A percentile compares a stretch with the other conserved stretches of the same genome.
Conservation (phyloP, 139 green algal genomes). For the Chlamydomonas sp. region DNA sequence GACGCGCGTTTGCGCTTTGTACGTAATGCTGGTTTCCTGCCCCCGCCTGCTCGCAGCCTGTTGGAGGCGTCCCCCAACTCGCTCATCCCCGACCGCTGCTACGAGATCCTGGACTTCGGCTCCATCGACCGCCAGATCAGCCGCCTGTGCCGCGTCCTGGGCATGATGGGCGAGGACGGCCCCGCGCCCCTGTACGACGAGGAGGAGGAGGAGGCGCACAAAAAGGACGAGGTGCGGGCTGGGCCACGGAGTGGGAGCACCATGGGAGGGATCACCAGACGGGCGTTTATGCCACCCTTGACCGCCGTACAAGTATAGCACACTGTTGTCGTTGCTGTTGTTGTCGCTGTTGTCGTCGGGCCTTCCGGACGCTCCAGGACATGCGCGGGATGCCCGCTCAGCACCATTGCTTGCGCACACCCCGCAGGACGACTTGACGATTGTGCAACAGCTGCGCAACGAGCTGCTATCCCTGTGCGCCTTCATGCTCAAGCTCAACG, state of each 20-base stretch:
- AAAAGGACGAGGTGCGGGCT: background rate
- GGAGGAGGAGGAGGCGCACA: background rate
- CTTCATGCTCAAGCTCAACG: conserved; percentile 45
- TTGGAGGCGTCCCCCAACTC: conserved; percentile 19
- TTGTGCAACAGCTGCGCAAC: background rate
- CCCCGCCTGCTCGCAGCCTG: conserved; percentile 25
- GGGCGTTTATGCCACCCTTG: background rate
- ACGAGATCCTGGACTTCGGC: conserved; percentile 42
- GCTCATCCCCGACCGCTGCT: conserved; percentile 23
- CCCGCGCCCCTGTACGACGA: background rate
- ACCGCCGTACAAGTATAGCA: background rate
- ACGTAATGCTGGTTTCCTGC: background rate
- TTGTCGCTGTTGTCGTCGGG: too few relatives aligned
- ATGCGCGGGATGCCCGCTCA: too few relatives aligned
- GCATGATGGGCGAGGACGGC: background rate
- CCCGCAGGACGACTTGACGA: background rate
- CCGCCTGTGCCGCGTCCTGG: conserved; percentile 24
- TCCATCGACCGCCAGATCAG: conserved; percentile 36
- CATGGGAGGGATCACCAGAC: background rate
- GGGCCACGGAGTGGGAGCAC: background rate
- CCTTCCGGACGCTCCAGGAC: too few relatives aligned
- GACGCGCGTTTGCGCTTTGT: background rate
- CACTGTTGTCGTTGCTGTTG: too few relatives aligned
- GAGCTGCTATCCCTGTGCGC: conserved; percentile 38
- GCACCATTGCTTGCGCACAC: background rate